Conservation (phyloP, 371 early-diverging fungal species). For the Phascolomyces articulosus region DNA sequence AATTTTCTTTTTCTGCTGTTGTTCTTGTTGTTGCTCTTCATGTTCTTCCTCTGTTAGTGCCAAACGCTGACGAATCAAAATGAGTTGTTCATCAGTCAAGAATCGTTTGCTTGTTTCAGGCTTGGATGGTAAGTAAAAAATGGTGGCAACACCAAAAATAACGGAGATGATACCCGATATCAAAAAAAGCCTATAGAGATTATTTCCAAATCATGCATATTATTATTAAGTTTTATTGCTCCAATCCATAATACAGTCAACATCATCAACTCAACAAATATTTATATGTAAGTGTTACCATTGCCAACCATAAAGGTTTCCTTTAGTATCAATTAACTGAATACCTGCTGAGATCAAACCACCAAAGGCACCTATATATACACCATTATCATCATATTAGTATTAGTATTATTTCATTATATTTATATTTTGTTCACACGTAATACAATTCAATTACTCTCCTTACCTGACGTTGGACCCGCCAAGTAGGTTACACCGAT, state of each 20-base stretch:
- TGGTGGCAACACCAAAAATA: constrained; percentile 43
- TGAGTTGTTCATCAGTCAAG: constrained; percentile 39
- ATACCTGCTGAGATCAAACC: constrained; percentile 51
- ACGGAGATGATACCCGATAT: constrained; percentile 42
- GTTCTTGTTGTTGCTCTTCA: constrained; percentile 3
- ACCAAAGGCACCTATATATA: constrained; percentile 39
- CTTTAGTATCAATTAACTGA: constrained; percentile 46
- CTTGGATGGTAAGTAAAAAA: constrained; percentile 43
- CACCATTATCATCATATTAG: neutral
- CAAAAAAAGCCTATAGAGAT: constrained; percentile 31
- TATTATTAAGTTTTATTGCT: neutral
- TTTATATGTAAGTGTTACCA: constrained; percentile 22
- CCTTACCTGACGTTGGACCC: constrained; percentile 44
- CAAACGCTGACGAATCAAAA: constrained; percentile 24
- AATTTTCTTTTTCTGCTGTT: constrained; percentile 5
- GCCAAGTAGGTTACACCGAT: constrained; percentile 52
- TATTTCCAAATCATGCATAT: neutral
- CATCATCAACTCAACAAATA: too few species aligned
- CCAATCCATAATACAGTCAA: too few species aligned
- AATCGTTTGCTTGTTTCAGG: constrained; percentile 45
- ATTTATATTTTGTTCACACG: neutral
- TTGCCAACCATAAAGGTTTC: constrained; percentile 53
- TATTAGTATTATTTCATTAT: neutral
- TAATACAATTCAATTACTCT: too few species aligned
- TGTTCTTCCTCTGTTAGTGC: constrained; percentile 2